Conservation (phyloP, 2,329 filamentous ascomycete species). For the Pseudocercospora ulei region DNA sequence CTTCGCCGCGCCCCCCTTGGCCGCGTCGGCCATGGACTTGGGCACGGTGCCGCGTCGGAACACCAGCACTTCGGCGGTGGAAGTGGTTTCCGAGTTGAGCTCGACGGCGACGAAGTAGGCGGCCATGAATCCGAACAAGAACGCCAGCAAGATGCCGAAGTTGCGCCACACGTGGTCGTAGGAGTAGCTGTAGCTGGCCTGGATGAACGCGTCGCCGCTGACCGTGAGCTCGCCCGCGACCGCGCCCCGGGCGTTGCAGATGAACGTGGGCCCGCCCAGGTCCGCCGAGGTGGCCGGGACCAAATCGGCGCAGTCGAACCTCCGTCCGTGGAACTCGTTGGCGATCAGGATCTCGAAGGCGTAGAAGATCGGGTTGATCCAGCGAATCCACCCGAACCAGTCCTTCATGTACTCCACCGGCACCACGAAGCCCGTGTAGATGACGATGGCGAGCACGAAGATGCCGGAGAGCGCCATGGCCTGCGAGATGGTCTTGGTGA, state of each 20-base stretch:
- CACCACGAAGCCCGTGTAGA: constrained; percentile 56
- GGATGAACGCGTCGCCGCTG: constrained; percentile 34
- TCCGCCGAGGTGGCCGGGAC: constrained; percentile 41
- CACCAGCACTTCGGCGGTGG: constrained; percentile 45
- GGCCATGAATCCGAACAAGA: constrained; percentile 39
- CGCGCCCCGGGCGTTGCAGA: constrained; percentile 40
- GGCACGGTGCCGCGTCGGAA: constrained; percentile 42
- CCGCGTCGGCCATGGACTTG: constrained; percentile 46
- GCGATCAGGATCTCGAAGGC: constrained; percentile 60
- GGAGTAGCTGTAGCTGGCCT: constrained; percentile 33
- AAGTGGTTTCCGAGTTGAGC: constrained; percentile 43
- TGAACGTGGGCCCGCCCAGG: constrained; percentile 27
- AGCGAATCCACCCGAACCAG: constrained; percentile 78
- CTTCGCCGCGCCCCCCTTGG: constrained; percentile 33
- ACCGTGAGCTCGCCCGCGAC: constrained; percentile 36
- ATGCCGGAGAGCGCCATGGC: constrained; percentile 49
- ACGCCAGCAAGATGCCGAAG: constrained; percentile 41
- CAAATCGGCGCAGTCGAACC: constrained; percentile 44
- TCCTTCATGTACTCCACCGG: constrained; percentile 56
- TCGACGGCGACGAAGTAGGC: constrained; percentile 41
- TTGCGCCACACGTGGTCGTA: constrained; percentile 42
- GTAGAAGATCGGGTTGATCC: constrained; percentile 68
- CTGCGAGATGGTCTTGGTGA: constrained; percentile 57
- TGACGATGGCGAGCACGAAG: constrained; percentile 56
- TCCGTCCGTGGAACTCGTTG: constrained; percentile 64